Percentiles rank a stretch among this genome's conserved stretches.
These are phyloP conservation scores for Dovyalis caffra DNA, from an alignment of 345 rosid species.

Conservation along the genomic window DNA sequence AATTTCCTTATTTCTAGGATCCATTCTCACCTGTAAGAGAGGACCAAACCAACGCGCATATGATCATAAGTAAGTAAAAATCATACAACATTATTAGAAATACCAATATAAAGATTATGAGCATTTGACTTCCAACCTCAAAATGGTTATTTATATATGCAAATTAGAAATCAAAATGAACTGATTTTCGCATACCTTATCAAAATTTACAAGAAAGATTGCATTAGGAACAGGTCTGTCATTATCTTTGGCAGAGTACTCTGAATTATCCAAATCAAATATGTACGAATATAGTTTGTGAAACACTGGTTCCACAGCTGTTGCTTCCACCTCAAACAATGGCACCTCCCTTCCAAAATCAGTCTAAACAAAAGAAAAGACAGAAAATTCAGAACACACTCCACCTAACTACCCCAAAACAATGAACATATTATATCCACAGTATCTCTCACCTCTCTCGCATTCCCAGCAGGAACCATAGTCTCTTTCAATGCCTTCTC, in stretches of 20 bases:
- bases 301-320: constrained; percentile 71
- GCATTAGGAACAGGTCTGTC: constrained; percentile 87
- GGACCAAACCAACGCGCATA: constrained; percentile 9
- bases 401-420: not conserved
- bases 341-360: constrained; percentile 95
- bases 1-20: constrained; percentile 79
- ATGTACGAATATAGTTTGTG: constrained; percentile 71
- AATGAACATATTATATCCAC: not conserved
- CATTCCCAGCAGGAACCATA: constrained; percentile 81
- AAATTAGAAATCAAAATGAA: constrained; percentile 3
- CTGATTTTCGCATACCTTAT: constrained; percentile 54
- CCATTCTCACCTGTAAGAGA: constrained; percentile 77
- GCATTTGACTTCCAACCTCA: not conserved
- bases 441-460: constrained; percentile 71
- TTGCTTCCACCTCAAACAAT: constrained; percentile 89
- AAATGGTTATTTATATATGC: not conserved
- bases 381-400: constrained; percentile 7
- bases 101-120: not conserved
- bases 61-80: not conserved
- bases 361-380: constrained; percentile 35
- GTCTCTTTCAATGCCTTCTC: constrained; percentile 84
- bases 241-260: constrained; percentile 44
- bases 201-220: constrained; percentile 87
- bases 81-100: constrained; percentile 5
- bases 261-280: constrained; percentile 63